Base-by-base conservation (phyloP, 768 basidiomycete species). In the Suillus hirtellus region DNA sequence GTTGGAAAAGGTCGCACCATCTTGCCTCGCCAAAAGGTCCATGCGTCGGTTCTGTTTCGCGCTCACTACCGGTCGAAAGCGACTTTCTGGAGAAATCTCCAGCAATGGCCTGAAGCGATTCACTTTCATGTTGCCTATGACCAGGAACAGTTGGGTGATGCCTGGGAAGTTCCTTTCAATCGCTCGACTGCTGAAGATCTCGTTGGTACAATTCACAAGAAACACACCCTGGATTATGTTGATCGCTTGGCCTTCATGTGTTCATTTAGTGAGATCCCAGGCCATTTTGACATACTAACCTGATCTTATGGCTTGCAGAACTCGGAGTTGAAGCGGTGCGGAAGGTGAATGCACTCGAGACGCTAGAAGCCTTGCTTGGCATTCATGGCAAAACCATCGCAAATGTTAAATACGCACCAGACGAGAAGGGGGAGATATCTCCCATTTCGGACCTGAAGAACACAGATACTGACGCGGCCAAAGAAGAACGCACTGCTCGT, bases 21-120 rank as follows among this genome's bases (percentile, higher is more conserved):
- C 40, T 37, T 76, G 4, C 71, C 66, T 0, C 74, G 73, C 19
- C 74, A 75, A 54, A 74, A 70, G 52, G 71, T 75, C 31, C 73
- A 74, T 58, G 70, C 75, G 8, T 76, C 73, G 1, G 74, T 54
- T 31, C 38, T 76, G 2, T 75, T 73, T 70, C 76, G 70, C 61
- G 61, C 64, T 49, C 67, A 75, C 37, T 75, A 75, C 61, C 72
- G 70, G 53, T 69, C 73, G 10, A 53, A 38, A 44, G 73, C 71
- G 1, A 68, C 17, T 31, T 73, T 75, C 59, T 66, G 60, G 56
- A 69, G 67, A 35, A 70, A 65, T 9, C 56, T 65, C 6, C 65
- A 67, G 37, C 53, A 63, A 14, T 75, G 73, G 73, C 75, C 70
- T 3, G 73, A 68, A 14, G 63, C 70, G 0, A 70, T 49, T 14